These are phyloP conservation scores for Kodamaea sp. DNA, from an alignment of 1,139 yeast genomes.

Conservation along the genomic window DNA sequence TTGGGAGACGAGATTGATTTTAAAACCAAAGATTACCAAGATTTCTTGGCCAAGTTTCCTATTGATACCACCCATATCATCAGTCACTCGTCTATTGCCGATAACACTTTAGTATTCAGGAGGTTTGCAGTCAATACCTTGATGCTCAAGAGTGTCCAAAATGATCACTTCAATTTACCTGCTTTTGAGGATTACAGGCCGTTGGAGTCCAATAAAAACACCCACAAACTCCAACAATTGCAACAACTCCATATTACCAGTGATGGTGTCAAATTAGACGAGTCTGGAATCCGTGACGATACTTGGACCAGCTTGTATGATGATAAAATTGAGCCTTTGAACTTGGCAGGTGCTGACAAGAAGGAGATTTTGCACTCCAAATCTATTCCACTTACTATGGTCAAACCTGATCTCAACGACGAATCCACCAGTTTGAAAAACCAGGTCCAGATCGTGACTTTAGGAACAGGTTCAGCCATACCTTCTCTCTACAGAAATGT, in stretches of 20 bases:
- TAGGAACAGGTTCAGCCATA: conserved; percentile 94
- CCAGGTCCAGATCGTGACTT: conserved; percentile 69
- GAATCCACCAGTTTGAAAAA: conserved; percentile 32
- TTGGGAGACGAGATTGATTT: conserved; percentile 66
- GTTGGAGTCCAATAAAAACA: conserved; percentile 16
- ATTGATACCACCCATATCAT: conserved; percentile 59
- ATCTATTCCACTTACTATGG: conserved; percentile 8
- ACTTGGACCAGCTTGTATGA: conserved; percentile 49
- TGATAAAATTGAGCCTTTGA: conserved; percentile 37
- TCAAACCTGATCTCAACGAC: background rate
- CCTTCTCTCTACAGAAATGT: conserved; percentile 89
- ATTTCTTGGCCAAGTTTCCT: conserved; percentile 52
- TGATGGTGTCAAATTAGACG: conserved; percentile 24
- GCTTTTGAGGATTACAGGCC: conserved; percentile 24
- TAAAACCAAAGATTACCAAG: conserved; percentile 43
- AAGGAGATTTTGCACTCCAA: conserved; percentile 9
- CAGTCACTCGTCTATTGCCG: conserved; percentile 65
- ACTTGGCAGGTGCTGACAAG: conserved; percentile 18
- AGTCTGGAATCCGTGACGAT: conserved; percentile 19
- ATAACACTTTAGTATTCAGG: conserved; percentile 60
- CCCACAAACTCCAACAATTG: conserved; percentile 29
- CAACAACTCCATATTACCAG: conserved; percentile 35
- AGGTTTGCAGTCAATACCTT: conserved; percentile 55
- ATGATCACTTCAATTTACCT: conserved; percentile 55
- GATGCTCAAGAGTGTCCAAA: conserved; percentile 58